Conservation (phyloP, 1,284 basidiomycete genomes). For the Melampsora larici-populina region DNA sequence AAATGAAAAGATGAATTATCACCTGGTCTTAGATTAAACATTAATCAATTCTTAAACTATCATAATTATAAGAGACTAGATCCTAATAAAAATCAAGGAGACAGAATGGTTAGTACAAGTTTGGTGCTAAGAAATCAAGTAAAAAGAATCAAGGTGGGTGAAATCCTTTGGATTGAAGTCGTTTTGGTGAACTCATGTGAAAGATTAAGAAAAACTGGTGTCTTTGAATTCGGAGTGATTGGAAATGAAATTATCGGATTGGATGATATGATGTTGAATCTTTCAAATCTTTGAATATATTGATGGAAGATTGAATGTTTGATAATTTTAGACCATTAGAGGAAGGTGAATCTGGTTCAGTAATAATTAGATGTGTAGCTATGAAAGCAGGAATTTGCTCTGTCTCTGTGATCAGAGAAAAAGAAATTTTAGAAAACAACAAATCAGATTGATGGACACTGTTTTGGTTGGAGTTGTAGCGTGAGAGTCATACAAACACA, state of each 20-base stretch:
- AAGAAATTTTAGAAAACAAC: too few species aligned
- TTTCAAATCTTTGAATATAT: background rate
- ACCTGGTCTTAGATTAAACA: too few species aligned
- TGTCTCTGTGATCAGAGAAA: background rate
- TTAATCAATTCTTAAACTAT: too few species aligned
- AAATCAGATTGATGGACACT: background rate
- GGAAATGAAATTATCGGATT: too few species aligned
- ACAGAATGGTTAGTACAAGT: background rate
- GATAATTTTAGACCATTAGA: background rate
- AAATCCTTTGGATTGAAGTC: background rate
- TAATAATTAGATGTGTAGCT: background rate
- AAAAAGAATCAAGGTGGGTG: background rate
- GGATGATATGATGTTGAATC: background rate
- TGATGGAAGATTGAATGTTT: background rate
- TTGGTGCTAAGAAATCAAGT: background rate
- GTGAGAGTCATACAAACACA: background rate
- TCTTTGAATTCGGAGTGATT: background rate
- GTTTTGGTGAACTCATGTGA: background rate
- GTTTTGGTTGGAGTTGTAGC: background rate
- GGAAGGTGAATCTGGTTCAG: background rate
- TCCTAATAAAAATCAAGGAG: background rate
- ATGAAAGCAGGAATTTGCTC: background rate
- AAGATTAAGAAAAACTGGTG: background rate
- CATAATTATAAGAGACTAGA: too few species aligned
- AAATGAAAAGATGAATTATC: too few species aligned